Conservation (phyloP, 1,284 basidiomycete genomes). For the Sanghuangporus weigelae region DNA sequence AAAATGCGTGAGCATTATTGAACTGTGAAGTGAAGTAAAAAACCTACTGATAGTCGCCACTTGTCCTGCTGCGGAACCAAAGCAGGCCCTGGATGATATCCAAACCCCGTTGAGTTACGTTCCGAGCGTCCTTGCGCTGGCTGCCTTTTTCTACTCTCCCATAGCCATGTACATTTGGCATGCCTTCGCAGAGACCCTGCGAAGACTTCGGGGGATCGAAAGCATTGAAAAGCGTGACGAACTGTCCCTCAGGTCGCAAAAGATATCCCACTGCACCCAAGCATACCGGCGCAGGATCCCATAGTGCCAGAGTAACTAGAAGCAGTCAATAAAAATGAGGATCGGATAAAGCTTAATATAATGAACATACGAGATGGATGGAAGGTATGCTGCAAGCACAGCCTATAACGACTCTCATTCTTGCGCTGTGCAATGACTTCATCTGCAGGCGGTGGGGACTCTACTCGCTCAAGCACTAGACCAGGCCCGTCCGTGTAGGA, state of each 20-base stretch:
- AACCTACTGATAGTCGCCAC: slow-evolving; percentile 33
- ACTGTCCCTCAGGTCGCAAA: slow-evolving; percentile 53
- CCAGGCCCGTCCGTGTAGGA: slow-evolving; percentile 21
- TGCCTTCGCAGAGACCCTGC: slow-evolving; percentile 27
- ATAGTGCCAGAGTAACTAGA: slow-evolving; percentile 64
- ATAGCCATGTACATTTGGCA: slow-evolving; percentile 52
- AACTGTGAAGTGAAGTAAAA: neutral
- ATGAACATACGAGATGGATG: slow-evolving; percentile 55
- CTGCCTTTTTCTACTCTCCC: slow-evolving; percentile 42
- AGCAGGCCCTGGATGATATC: slow-evolving; percentile 53
- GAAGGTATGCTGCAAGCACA: slow-evolving; percentile 57
- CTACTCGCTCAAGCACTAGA: slow-evolving; percentile 26
- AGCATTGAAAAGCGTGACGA: slow-evolving; percentile 67
- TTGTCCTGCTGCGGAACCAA: slow-evolving; percentile 35
- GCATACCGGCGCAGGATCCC: slow-evolving; percentile 54
- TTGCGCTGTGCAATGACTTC: slow-evolving; percentile 38
- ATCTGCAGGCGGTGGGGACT: slow-evolving; percentile 42
- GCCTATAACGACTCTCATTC: slow-evolving; percentile 59
- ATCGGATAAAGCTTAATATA: neutral
- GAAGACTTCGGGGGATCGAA: slow-evolving; percentile 42
- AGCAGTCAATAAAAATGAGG: neutral
- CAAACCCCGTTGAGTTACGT: slow-evolving; percentile 46
- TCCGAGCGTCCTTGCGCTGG: slow-evolving; percentile 48
- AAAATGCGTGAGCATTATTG: slow-evolving; percentile 3
- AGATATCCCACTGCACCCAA: slow-evolving; percentile 73